A percentile compares a stretch with the other conserved stretches of the same genome.
Conservation (phyloP, 2,329 filamentous ascomycete species). For the Colletotrichum tofieldiae region DNA sequence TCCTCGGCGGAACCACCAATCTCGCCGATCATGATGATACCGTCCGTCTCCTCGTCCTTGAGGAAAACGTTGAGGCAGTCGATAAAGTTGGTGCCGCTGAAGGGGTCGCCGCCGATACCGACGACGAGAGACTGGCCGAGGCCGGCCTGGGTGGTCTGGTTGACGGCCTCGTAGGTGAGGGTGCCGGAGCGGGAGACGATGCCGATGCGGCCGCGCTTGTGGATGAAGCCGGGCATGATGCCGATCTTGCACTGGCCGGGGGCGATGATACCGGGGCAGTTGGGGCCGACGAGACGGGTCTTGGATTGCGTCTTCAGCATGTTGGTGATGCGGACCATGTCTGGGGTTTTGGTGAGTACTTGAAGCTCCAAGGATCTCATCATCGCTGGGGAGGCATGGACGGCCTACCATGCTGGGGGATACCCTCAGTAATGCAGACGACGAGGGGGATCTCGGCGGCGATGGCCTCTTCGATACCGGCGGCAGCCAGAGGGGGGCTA, state of each 20-base stretch:
- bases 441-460: slow-evolving; percentile 93
- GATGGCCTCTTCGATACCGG: slow-evolving; percentile 97
- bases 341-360: slow-evolving; percentile 59
- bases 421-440: slow-evolving; percentile 98
- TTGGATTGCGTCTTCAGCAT: slow-evolving; percentile 98
- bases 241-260: slow-evolving; percentile 99
- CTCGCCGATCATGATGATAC: slow-evolving; percentile 99
- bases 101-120: slow-evolving; percentile 98
- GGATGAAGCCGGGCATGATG: slow-evolving; percentile 99
- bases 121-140: slow-evolving; percentile 98
- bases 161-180: slow-evolving; percentile 99
- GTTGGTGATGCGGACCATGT: slow-evolving; percentile 99
- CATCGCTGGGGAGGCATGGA: slow-evolving; percentile 39
- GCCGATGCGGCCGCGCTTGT: slow-evolving; percentile 98
- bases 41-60: slow-evolving; percentile 95
- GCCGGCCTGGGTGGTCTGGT: slow-evolving; percentile 97
- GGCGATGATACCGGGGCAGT: slow-evolving; percentile 98
- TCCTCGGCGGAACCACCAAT: slow-evolving; percentile 98
- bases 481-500: slow-evolving; percentile 91
- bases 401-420: slow-evolving; percentile 90
- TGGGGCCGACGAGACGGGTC: slow-evolving; percentile 96
- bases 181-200: slow-evolving; percentile 99
- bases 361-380: background rate
- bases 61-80: slow-evolving; percentile 99
- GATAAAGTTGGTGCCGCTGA: slow-evolving; percentile 99